Evolutionary conservation across 768 basidiomycete genomes (phyloP).

Genomic region (Hortiboletus flavorubellus): DNA sequence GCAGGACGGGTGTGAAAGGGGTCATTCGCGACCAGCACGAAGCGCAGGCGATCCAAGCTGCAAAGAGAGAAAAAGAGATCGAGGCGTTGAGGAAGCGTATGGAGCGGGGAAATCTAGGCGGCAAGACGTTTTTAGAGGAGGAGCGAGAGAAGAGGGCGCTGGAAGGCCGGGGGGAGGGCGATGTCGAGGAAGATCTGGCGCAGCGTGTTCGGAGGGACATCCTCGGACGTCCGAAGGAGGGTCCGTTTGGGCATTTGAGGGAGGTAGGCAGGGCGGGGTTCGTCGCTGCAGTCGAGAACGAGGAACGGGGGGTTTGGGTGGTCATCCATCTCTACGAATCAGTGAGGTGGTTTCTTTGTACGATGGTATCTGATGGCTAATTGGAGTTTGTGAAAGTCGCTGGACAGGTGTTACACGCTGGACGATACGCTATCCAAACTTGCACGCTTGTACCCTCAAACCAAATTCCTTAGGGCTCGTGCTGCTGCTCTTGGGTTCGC

Average conservation of each 20-base stretch:
- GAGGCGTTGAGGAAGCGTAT: conserved; percentile 52
- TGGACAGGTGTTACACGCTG: conserved; percentile 69
- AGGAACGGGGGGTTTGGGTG: conserved; percentile 69
- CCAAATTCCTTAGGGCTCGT: conserved; percentile 81
- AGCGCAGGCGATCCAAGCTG: conserved; percentile 53
- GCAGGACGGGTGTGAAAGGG: conserved; percentile 85
- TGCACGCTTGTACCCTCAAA: conserved; percentile 64
- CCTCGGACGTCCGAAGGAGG: conserved; percentile 48
- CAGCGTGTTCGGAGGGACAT: conserved; percentile 35
- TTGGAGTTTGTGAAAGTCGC: conserved; percentile 42
- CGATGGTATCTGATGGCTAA: not conserved
- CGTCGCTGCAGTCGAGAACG: conserved; percentile 70
- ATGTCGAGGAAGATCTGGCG: conserved; percentile 8
- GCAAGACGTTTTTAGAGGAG: conserved; percentile 76
- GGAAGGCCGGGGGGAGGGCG: conserved; percentile 42
- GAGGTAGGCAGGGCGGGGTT: conserved; percentile 77
- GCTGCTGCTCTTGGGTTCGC: conserved; percentile 76
- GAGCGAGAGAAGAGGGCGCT: conserved; percentile 52
- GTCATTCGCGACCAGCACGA: conserved; percentile 82
- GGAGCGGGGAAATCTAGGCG: conserved; percentile 64
- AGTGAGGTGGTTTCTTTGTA: conserved; percentile 40
- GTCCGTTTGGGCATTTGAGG: conserved; percentile 72
- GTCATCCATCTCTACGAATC: conserved; percentile 84
- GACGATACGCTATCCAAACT: conserved; percentile 67
- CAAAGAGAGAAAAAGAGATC: conserved; percentile 49